phyloP scores from a whole-genome alignment of 352 stramenopile genomes.

The Pythium plurisporium region DNA sequence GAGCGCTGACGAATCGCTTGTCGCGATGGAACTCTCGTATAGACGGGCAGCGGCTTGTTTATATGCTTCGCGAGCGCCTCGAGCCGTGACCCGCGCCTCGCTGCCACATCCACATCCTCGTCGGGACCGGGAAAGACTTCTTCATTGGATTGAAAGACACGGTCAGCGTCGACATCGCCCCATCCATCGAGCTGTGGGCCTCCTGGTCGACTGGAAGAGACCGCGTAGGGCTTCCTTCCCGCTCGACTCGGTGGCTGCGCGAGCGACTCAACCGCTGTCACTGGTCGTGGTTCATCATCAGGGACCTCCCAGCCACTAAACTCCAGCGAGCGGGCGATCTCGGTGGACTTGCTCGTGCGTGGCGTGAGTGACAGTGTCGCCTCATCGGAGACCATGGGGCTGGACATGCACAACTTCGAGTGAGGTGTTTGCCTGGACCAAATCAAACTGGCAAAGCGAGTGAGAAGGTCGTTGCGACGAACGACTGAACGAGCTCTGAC shows the following conservation, averaged over 20 bases:
- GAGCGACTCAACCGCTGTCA: not conserved
- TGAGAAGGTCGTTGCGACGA: too few species aligned
- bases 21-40: conserved; percentile 7
- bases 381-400: too few species aligned
- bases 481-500: not conserved
- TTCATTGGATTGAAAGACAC: conserved; percentile 35
- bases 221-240: too few species aligned
- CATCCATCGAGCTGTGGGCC: too few species aligned
- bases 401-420: too few species aligned
- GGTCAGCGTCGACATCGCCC: conserved; percentile 56
- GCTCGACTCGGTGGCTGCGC: not conserved
- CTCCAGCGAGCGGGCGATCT: not conserved
- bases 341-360: conserved; percentile 5
- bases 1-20: conserved; percentile 31
- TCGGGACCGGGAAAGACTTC: too few species aligned
- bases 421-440: too few species aligned
- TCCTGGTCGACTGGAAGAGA: not conserved
- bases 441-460: too few species aligned
- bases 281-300: not conserved
- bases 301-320: conserved; percentile 1
- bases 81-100: not conserved
- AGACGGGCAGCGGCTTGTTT: not conserved
- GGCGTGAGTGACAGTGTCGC: too few species aligned
- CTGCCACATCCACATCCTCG: not conserved
- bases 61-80: conserved; percentile 3